Percentiles rank a stretch among this genome's conserved stretches.
Conservation (phyloP, 192 early-diverging fungal genomes). For the Pilobolus umbonatus region DNA sequence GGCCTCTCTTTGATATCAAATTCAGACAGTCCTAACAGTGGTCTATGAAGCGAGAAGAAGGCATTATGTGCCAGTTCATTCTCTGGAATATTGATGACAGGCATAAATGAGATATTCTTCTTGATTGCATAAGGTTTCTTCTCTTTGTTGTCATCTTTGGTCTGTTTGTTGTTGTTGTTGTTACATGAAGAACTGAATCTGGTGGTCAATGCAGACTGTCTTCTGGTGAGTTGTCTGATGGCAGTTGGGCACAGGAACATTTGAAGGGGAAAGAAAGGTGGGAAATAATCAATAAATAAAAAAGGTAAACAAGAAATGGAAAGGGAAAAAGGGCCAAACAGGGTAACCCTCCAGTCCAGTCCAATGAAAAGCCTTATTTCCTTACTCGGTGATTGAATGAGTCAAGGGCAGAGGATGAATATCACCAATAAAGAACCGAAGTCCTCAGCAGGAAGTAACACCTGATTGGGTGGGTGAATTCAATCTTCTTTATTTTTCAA, state of each 20-base stretch:
- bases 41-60: conserved; percentile 58
- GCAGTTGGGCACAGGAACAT: neutral
- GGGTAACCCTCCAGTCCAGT: neutral
- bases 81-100: conserved; percentile 28
- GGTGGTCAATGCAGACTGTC: neutral
- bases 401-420: no score
- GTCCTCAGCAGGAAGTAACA: no score
- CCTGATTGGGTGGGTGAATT: no score
- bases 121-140: neutral
- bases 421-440: no score
- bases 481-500: neutral
- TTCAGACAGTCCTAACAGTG: conserved; percentile 40
- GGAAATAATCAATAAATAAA: neutral
- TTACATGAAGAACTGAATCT: conserved; percentile 4
- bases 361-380: neutral
- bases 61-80: conserved; percentile 50
- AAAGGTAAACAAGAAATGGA: neutral
- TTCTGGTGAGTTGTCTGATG: no score
- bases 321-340: neutral
- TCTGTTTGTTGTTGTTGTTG: neutral
- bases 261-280: conserved; percentile 2
- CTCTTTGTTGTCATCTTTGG: neutral
- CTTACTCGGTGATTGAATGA: neutral
- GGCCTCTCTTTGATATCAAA: conserved; percentile 1
- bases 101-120: neutral